Evolutionary conservation across 495 filamentous ascomycete genomes (phyloP), one percentile per base, ranked within the genome.

Genomic region (Neurospora intermedia): DNA sequence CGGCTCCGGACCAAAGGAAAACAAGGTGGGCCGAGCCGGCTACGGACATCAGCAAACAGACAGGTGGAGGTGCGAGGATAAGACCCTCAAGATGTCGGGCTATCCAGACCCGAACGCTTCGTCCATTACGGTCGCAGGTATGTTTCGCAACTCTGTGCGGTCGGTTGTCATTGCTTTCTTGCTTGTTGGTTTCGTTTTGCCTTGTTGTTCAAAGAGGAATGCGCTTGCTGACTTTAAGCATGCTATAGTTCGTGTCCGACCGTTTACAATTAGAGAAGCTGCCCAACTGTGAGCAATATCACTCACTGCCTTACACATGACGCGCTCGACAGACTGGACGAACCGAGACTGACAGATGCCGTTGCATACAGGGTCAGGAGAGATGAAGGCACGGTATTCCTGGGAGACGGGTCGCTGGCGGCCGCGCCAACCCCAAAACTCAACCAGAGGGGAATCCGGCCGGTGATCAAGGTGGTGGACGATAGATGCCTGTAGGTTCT

Each of bases 391-490:
- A 93, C 94, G 1, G 81, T 97, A 41, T 98, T 99, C 81, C 89
- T 99, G 38, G 96, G 96, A 66, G 96, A 98, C 79, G 96, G 96
- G 23, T 97, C 94, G 10, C 84, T 99, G 73, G 95, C 96, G 6
- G 91, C 87, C 69, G 91, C 88, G 35, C 94, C 94, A 35, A 87
- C 90, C 11, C 94, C 94, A 27, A 96, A 95, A 79, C 88, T 97
- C 23, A 88, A 90, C 76, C 89, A 92, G 75, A 96, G 95, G 75
- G 96, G 96, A 3, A 88, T 99, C 38, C 87, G 94, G 70, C 89
- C 93, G 0, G 93, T 99, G 73, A 91, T 99, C 79, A 98, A 97
- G 83, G 94, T 98, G 3, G 88, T 99, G 70, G 96, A 99, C 79
- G 94, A 98, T 79, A 91, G 91, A 78, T 97, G 96, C 85, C 83